These are phyloP conservation scores for Acacia confusa DNA, from an alignment of 306 rosid genomes.

Conservation along the genomic window DNA sequence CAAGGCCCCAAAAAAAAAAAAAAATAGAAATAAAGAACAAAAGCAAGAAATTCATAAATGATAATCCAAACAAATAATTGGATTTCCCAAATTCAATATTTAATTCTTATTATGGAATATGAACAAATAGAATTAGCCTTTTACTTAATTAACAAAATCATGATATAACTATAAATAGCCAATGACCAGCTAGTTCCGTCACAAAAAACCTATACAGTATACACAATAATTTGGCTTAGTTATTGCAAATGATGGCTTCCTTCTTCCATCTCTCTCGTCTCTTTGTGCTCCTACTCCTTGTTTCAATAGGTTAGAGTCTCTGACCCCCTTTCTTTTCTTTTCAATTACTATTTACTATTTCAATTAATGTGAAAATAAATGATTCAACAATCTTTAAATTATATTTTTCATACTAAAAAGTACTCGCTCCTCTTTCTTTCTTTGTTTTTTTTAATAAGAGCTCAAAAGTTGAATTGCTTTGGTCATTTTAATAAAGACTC, in stretches of 20 bases:
- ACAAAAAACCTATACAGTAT: neutral
- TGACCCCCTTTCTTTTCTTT: neutral
- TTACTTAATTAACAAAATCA: neutral
- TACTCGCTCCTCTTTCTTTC: no score
- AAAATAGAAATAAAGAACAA: neutral
- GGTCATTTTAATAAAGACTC: accelerated
- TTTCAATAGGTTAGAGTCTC: neutral
- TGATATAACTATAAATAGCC: neutral
- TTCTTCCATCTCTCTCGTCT: neutral
- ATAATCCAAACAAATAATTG: neutral
- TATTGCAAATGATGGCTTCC: neutral
- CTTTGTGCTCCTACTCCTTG: neutral
- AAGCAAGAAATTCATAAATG: neutral
- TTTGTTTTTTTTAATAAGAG: no score
- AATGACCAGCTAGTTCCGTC: neutral
- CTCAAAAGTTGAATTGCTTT: no score
- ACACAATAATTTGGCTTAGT: neutral
- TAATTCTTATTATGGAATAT: neutral
- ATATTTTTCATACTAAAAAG: no score
- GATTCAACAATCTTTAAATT: neutral
- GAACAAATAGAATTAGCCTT: neutral
- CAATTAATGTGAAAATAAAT: neutral
- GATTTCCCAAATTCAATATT: neutral
- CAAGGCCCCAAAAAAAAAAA: no score
- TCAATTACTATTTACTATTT: neutral